Conservation (phyloP, 345 rosid species). For the Citrus hindsii region DNA sequence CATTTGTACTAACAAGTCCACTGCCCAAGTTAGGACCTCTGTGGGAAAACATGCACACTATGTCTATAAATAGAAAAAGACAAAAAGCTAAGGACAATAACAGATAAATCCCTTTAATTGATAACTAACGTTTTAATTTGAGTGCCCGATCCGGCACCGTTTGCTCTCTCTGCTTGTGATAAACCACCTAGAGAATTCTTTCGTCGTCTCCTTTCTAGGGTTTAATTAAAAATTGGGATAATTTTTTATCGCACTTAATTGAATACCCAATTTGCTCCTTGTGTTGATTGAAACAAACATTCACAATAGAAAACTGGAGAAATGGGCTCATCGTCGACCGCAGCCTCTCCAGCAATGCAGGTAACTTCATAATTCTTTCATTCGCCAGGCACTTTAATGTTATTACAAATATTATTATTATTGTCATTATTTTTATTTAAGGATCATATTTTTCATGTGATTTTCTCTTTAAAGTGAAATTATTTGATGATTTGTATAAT, state of each 20-base stretch:
- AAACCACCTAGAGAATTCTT: not conserved
- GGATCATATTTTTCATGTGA: not conserved
- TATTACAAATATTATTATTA: not conserved
- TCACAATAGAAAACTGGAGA: not conserved
- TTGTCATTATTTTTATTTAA: not conserved
- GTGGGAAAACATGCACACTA: too few species aligned
- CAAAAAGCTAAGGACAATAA: too few species aligned
- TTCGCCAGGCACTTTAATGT: not conserved
- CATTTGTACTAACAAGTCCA: too few species aligned
- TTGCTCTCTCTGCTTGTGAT: not conserved
- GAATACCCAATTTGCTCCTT: not conserved
- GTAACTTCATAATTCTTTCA: not conserved
- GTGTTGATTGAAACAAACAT: not conserved
- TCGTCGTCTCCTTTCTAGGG: not conserved
- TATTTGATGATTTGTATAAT: not conserved
- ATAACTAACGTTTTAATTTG: not conserved
- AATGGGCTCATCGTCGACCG: constrained; percentile 29
- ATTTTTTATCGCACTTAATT: not conserved
- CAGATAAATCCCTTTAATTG: too few species aligned
- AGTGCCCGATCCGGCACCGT: not conserved
- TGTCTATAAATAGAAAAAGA: too few species aligned
- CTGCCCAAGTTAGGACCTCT: too few species aligned
- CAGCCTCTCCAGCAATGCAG: constrained; percentile 30
- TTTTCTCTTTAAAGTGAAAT: not conserved
- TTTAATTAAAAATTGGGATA: not conserved